phyloP scores from a whole-genome alignment of 192 early-diverging fungal genomes.

The Glomus cerebriforme region DNA sequence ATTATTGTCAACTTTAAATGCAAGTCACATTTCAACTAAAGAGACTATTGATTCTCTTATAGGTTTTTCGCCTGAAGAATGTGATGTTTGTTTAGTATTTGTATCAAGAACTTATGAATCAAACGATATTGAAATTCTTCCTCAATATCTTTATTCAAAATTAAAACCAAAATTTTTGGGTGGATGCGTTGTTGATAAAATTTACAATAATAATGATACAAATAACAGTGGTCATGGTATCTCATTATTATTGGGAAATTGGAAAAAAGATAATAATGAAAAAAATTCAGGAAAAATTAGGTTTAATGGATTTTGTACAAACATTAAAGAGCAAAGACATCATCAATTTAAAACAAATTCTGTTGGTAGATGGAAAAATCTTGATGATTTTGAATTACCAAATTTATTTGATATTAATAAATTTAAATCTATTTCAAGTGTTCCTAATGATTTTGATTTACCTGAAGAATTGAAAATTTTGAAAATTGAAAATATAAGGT shows the following conservation, averaged over 20 bases:
- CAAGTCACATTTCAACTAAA: neutral
- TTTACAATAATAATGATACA: neutral
- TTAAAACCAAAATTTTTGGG: neutral
- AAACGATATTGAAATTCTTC: constrained; percentile 7
- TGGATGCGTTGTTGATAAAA: constrained; percentile 23
- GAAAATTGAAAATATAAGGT: neutral
- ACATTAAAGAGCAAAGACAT: neutral
- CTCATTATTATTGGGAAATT: neutral
- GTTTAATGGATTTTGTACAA: neutral
- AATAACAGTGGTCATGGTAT: neutral
- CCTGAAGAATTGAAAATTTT: constrained; percentile 1
- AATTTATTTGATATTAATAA: constrained; percentile 13
- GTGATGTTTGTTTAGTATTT: neutral
- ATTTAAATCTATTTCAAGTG: constrained; percentile 5
- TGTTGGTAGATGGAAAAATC: constrained; percentile 9
- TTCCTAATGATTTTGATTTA: constrained; percentile 4
- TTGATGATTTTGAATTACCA: neutral
- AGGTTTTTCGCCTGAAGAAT: neutral
- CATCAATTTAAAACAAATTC: constrained; percentile 14
- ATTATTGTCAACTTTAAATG: neutral
- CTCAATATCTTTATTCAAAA: constrained; percentile 11
- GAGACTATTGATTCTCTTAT: neutral
- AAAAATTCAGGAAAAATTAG: too few relatives aligned
- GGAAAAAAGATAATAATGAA: neutral
- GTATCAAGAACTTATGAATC: constrained; percentile 1